Percentiles rank a stretch among this genome's conserved stretches.
phyloP scores from a whole-genome alignment of 768 basidiomycete genomes.

The Postia placenta region DNA sequence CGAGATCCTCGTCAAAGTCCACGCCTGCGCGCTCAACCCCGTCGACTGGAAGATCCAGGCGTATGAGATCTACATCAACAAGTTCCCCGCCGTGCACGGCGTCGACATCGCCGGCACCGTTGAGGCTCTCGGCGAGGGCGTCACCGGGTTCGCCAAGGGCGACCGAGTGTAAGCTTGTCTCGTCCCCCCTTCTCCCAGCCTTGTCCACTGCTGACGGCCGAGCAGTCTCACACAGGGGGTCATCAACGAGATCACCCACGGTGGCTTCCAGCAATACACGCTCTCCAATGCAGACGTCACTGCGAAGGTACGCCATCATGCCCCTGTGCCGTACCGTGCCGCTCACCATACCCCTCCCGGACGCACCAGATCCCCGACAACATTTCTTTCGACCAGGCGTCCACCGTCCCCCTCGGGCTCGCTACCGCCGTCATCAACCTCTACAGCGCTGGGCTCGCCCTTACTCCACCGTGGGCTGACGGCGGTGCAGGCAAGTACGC shows the following conservation, averaged over 20 bases:
- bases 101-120: conserved; percentile 35
- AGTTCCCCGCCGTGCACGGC: conserved; percentile 33
- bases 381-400: conserved; percentile 33
- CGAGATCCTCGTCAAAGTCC: conserved; percentile 24
- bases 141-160: conserved; percentile 31
- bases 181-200: not conserved
- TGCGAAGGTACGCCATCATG: conserved; percentile 13
- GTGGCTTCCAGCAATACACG: conserved; percentile 21
- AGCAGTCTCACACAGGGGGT: conserved; percentile 1
- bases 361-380: conserved; percentile 29
- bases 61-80: conserved; percentile 22
- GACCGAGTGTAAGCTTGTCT: conserved; percentile 27
- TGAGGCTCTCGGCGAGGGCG: conserved; percentile 33
- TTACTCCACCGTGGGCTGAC: conserved; percentile 10
- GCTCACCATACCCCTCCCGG: not conserved
- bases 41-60: conserved; percentile 29
- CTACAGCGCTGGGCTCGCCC: conserved; percentile 10
- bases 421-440: conserved; percentile 33
- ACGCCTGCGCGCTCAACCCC: conserved; percentile 26
- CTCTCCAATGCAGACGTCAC: conserved; percentile 19
- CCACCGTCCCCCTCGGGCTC: conserved; percentile 34
- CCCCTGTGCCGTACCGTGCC: conserved; percentile 10
- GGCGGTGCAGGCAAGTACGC: conserved; percentile 5
- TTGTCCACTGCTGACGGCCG: not conserved
- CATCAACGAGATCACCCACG: not conserved